phyloP scores from a whole-genome alignment of 2,329 filamentous ascomycete species.

The Arthrobotrys conoides region DNA sequence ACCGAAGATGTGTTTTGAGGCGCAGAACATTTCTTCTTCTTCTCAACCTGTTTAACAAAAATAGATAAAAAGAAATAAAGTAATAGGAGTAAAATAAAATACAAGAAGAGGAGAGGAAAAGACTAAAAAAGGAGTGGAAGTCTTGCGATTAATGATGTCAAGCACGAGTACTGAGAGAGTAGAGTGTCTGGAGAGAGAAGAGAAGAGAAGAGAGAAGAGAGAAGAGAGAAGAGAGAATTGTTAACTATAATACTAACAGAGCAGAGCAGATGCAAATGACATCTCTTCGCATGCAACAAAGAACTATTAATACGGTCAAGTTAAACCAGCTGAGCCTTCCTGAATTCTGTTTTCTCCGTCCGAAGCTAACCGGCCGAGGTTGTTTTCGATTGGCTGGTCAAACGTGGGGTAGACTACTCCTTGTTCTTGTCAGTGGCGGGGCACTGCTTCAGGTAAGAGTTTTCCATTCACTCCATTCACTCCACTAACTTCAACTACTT shows the following conservation, averaged over 20 bases:
- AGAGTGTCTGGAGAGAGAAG: too few relatives aligned
- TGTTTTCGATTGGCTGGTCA: not conserved
- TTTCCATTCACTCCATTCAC: too few relatives aligned
- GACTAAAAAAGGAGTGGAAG: not conserved
- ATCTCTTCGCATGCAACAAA: not conserved
- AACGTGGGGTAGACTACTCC: not conserved
- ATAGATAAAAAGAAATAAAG: not conserved
- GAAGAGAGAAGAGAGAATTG: too few relatives aligned
- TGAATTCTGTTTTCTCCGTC: not conserved
- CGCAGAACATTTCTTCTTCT: slow-evolving; percentile 46
- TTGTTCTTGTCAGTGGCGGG: not conserved
- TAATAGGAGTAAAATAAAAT: not conserved
- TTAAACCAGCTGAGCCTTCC: not conserved
- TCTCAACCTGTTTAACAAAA: not conserved
- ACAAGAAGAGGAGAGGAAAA: not conserved
- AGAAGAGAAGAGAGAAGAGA: not conserved
- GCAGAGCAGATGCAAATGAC: not conserved
- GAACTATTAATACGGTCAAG: slow-evolving; percentile 13
- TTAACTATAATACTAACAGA: not conserved
- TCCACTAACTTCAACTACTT: too few relatives aligned
- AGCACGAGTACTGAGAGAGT: too few relatives aligned
- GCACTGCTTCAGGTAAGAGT: not conserved
- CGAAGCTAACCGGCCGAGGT: slow-evolving; percentile 39
- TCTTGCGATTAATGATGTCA: not conserved
- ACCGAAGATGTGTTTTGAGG: slow-evolving; percentile 58